Evolutionary conservation across 371 early-diverging fungal species (phyloP), one percentile per base, ranked within the genome.

Genomic region (Homolaphlyctis polyrhiza): DNA sequence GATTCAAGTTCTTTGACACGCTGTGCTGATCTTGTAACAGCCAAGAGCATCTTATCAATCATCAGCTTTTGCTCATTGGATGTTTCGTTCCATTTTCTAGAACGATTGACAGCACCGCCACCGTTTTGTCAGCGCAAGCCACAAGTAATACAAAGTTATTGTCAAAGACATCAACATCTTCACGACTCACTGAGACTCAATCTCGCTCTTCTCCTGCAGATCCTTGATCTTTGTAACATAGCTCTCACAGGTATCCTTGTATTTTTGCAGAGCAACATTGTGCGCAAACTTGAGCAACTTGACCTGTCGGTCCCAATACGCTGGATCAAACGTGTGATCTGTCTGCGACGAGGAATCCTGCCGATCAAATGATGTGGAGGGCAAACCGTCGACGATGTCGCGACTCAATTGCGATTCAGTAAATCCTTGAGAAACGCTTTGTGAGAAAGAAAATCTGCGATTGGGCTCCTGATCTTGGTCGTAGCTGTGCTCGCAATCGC

Each of bases 1-100:
- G 52, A 32, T 27, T 55, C 55, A n/a, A 55, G 55, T 21, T 30
- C 55, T 25, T 55, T 55, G 55, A 55, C 35, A n/a, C 55, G 55
- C 35, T 55, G 33, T 3, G 55, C 28, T 2, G 55, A 11, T 27
- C n/a, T 4, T 5, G 55, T 33, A 2, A 55, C 55, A n/a, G 30
- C 55, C 2, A 13, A 18, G 2, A 30, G 4, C 30, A 55, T 27
- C 55, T 27, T 4, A 4, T 55, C 55, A 27, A 55, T 27, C 3
- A 55, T 5, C 3, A 2, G 30, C 55, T 55, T 55, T 4, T 55
- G 55, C 2, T 27, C 28, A 4, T 3, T n/a, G 2, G 55, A 4
- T 25, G 55, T 55, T 21, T 30, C 35, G 13, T 25, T 55, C 55
- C 55, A 55, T 27, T 55, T 55, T 2, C 55, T 55, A 25, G 8